Percentiles rank a stretch among this genome's conserved stretches.
Evolutionary conservation across 1,139 yeast genomes (phyloP).

Genomic region (Sugiyamaella grinbergsii): DNA sequence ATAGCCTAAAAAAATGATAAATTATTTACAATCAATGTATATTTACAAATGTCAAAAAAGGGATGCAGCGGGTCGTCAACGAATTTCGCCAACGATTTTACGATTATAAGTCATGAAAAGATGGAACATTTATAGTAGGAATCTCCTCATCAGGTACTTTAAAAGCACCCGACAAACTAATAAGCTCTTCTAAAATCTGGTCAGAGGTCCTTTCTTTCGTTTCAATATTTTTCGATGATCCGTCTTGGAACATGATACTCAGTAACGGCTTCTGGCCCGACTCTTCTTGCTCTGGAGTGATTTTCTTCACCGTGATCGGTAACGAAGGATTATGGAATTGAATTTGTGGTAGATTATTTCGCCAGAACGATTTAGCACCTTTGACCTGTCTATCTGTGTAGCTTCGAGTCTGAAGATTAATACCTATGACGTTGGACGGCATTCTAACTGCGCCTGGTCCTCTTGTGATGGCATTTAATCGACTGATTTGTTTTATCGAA

Average conservation of each 20-base stretch:
- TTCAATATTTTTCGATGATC: slow-evolving; percentile 42
- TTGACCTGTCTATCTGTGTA: slow-evolving; percentile 26
- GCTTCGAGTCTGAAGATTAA: slow-evolving; percentile 50
- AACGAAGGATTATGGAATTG: slow-evolving; percentile 79
- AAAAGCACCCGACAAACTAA: slow-evolving; percentile 43
- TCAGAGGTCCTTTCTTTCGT: slow-evolving; percentile 45
- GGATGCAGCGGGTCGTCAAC: neutral
- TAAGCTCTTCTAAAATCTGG: slow-evolving; percentile 46
- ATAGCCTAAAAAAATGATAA: neutral
- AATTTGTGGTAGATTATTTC: slow-evolving; percentile 68
- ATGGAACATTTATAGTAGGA: slow-evolving; percentile 25
- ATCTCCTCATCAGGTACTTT: slow-evolving; percentile 40
- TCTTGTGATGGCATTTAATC: slow-evolving; percentile 48
- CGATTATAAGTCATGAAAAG: slow-evolving; percentile 4
- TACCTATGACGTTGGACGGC: slow-evolving; percentile 45
- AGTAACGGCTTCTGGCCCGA: slow-evolving; percentile 26
- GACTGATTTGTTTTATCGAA: slow-evolving; percentile 46
- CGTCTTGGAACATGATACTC: slow-evolving; percentile 38
- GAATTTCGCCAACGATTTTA: neutral
- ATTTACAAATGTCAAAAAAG: neutral
- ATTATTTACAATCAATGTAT: neutral
- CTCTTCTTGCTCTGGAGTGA: slow-evolving; percentile 27
- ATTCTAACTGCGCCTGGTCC: slow-evolving; percentile 52
- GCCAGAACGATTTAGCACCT: slow-evolving; percentile 63
- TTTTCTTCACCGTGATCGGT: slow-evolving; percentile 54